A percentile compares a stretch with the other conserved stretches of the same genome.
Evolutionary conservation across 2,329 filamentous ascomycete genomes (phyloP).

Genomic region (Fusarium sp.): DNA sequence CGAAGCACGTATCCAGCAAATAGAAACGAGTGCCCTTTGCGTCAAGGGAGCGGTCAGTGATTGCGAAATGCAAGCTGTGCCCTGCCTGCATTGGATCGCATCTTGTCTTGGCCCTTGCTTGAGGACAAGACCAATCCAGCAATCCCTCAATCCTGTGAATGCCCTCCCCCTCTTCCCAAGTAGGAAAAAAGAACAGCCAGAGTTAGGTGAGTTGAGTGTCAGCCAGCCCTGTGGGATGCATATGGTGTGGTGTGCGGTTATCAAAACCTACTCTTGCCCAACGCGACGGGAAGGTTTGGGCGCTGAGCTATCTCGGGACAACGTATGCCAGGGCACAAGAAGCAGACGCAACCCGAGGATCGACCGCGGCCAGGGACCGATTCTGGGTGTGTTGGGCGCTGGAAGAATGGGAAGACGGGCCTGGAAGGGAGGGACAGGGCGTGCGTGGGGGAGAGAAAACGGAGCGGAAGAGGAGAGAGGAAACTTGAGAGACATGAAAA

Average conservation of each 20-base stretch:
- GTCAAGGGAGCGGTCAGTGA: constrained; percentile 29
- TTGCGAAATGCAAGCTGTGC: constrained; percentile 14
- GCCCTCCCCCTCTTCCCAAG: constrained; percentile 12
- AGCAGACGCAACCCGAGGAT: constrained; percentile 6
- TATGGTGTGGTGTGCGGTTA: constrained; percentile 18
- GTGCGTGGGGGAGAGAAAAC: constrained; percentile 20
- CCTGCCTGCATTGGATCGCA: constrained; percentile 27
- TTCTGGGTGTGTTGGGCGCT: constrained; percentile 25
- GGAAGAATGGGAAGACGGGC: background rate
- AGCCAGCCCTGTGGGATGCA: constrained; percentile 20
- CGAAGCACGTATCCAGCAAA: constrained; percentile 18
- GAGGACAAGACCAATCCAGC: constrained; percentile 11
- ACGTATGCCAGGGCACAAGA: constrained; percentile 20
- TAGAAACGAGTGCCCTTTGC: constrained; percentile 17
- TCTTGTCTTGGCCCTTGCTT: constrained; percentile 14
- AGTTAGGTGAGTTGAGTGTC: background rate
- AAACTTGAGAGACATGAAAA: constrained; percentile 23
- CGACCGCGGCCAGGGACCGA: constrained; percentile 14
- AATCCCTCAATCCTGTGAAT: constrained; percentile 4
- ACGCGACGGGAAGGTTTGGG: constrained; percentile 12
- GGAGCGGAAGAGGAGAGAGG: constrained; percentile 21
- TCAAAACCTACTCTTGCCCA: constrained; percentile 17
- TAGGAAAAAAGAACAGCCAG: constrained; percentile 10
- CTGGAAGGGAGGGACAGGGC: background rate
- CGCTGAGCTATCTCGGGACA: constrained; percentile 19